Conservation (phyloP, 2,329 filamentous ascomycete genomes). For the Colletotrichum abscissum region DNA sequence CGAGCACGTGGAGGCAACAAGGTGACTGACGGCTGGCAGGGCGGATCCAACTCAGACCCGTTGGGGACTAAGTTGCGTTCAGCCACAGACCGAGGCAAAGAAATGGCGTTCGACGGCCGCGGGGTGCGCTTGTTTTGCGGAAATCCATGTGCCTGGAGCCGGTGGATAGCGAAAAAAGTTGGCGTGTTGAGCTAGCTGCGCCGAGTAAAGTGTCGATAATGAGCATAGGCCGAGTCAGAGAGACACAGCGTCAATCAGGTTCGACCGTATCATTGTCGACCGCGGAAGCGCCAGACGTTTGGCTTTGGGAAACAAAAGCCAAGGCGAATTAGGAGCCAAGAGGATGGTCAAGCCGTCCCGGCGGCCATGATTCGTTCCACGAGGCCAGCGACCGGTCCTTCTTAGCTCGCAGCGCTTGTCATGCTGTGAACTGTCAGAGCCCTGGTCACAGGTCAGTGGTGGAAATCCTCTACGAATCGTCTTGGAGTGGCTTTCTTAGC, state of each 20-base stretch:
- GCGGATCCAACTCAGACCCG: constrained; percentile 10
- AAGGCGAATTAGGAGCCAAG: constrained; percentile 12
- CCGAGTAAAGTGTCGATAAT: constrained; percentile 4
- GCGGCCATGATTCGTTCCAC: constrained; percentile 15
- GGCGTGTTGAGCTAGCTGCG: constrained; percentile 7
- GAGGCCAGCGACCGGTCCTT: constrained; percentile 16
- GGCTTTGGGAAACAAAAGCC: background rate
- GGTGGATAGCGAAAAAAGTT: constrained; percentile 19
- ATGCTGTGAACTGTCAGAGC: constrained; percentile 26
- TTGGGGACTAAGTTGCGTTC: constrained; percentile 10
- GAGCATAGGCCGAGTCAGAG: constrained; percentile 12
- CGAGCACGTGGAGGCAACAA: constrained; percentile 19
- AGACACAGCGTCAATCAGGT: constrained; percentile 16
- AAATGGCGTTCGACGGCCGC: constrained; percentile 11
- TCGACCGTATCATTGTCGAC: constrained; percentile 13
- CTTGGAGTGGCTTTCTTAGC: background rate
- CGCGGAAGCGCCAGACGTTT: background rate
- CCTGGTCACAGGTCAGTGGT: constrained; percentile 21
- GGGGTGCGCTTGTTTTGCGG: constrained; percentile 11
- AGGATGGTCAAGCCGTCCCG: constrained; percentile 4
- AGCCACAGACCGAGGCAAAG: background rate
- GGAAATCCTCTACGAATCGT: background rate
- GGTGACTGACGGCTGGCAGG: constrained; percentile 16
- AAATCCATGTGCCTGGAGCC: constrained; percentile 4
- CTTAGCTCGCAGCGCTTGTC: constrained; percentile 28